Conservation (phyloP, 1,284 basidiomycete species). For the Peniophora sp. region DNA sequence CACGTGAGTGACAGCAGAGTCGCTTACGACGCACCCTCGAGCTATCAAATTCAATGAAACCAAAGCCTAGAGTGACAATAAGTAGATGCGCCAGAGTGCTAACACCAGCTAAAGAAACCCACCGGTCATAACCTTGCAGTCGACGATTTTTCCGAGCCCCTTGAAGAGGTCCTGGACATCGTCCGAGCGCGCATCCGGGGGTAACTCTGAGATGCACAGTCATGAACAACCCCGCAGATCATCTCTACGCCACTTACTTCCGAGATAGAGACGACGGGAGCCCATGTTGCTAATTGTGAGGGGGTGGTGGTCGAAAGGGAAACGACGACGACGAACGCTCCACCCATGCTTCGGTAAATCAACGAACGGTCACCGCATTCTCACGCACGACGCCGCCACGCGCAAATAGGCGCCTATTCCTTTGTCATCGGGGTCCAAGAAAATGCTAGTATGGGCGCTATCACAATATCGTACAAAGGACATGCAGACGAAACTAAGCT, state of each 20-base stretch:
- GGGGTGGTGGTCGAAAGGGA: slow-evolving; percentile 26
- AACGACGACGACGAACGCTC: slow-evolving; percentile 13
- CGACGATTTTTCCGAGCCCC: slow-evolving; percentile 77
- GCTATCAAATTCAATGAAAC: slow-evolving; percentile 90
- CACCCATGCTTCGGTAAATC: not conserved
- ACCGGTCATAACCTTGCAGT: slow-evolving; percentile 93
- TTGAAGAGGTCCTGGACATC: slow-evolving; percentile 84
- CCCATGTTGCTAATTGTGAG: slow-evolving; percentile 32
- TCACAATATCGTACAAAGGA: too few species aligned
- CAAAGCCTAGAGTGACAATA: too few species aligned
- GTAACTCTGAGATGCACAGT: slow-evolving; percentile 46
- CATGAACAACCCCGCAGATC: slow-evolving; percentile 4
- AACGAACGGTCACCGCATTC: slow-evolving; percentile 3
- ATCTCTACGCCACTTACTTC: slow-evolving; percentile 43
- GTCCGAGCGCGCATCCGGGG: slow-evolving; percentile 68
- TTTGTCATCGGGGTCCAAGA: too few species aligned
- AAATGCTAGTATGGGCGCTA: too few species aligned
- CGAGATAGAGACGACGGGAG: slow-evolving; percentile 78
- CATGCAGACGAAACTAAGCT: too few species aligned
- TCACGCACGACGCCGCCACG: not conserved
- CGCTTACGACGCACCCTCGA: slow-evolving; percentile 42
- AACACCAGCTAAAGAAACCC: slow-evolving; percentile 16
- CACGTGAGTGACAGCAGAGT: not conserved
- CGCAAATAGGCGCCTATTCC: not conserved
- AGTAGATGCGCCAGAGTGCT: not conserved